Percentiles rank a stretch among this genome's conserved stretches.
Conservation (phyloP, 306 rosid species). For the Cucurbita argyrosperma region DNA sequence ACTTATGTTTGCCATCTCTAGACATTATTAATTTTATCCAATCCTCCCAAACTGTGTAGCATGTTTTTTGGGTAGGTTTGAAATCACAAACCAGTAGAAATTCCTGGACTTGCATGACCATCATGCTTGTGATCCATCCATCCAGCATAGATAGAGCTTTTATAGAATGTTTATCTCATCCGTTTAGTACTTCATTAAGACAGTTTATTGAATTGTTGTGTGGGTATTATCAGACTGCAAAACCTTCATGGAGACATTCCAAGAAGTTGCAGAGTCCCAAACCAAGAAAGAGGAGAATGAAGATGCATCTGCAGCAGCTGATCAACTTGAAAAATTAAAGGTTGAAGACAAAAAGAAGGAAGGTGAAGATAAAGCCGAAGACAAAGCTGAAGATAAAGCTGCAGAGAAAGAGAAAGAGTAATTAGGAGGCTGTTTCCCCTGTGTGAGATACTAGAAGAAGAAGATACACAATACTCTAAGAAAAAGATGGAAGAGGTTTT, state of each 20-base stretch:
- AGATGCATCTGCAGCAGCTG: slow-evolving; percentile 59
- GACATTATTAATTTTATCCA: not conserved
- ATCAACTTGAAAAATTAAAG: slow-evolving; percentile 52
- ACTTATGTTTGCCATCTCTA: not conserved
- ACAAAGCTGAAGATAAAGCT: slow-evolving; percentile 18
- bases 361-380: slow-evolving; percentile 26
- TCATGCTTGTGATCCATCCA: not conserved
- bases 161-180: not conserved
- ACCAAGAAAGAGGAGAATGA: slow-evolving; percentile 36
- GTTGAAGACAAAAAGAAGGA: slow-evolving; percentile 53
- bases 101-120: not conserved
- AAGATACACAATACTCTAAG: no score
- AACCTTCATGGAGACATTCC: slow-evolving; percentile 76
- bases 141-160: not conserved
- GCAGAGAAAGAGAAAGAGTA: slow-evolving; percentile 29
- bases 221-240: slow-evolving; percentile 33
- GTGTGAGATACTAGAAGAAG: no score
- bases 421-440: slow-evolving; percentile 35
- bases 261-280: slow-evolving; percentile 88
- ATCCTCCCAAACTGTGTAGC: not conserved
- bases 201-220: no score
- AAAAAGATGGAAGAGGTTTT: not conserved
- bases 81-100: not conserved
- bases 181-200: not conserved
- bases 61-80: not conserved